A percentile compares a stretch with the other conserved stretches of the same genome.
These are phyloP conservation scores for Fagus sylvatica DNA, from an alignment of 306 rosid genomes.

Conservation along the genomic window DNA sequence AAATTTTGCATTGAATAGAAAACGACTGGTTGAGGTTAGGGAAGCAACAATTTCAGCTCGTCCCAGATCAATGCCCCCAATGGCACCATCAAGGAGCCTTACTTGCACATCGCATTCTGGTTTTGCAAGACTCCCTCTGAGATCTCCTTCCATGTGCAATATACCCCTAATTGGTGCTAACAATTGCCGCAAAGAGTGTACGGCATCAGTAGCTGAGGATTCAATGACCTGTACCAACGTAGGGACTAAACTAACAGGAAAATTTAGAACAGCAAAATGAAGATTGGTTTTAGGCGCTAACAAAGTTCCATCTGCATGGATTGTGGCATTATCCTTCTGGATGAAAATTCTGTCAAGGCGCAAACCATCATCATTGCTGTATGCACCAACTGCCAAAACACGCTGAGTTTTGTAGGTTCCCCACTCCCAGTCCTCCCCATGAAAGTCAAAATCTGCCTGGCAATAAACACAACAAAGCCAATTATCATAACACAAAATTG, in stretches of 20 bases:
- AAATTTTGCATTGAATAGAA: slow-evolving; percentile 89
- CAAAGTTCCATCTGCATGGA: slow-evolving; percentile 95
- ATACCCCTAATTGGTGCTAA: slow-evolving; percentile 79
- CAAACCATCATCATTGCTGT: slow-evolving; percentile 76
- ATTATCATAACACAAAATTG: slow-evolving; percentile 27
- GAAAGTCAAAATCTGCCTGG: slow-evolving; percentile 92
- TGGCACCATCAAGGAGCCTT: slow-evolving; percentile 90
- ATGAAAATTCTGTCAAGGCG: slow-evolving; percentile 68
- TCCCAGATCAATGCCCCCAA: slow-evolving; percentile 89
- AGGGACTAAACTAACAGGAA: slow-evolving; percentile 88
- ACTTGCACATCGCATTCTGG: slow-evolving; percentile 97
- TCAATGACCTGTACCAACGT: slow-evolving; percentile 76
- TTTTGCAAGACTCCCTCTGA: slow-evolving; percentile 83
- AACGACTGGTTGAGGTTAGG: slow-evolving; percentile 75
- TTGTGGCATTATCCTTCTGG: slow-evolving; percentile 87
- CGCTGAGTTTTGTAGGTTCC: slow-evolving; percentile 88
- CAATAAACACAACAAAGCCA: slow-evolving; percentile 28
- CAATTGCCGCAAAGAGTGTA: slow-evolving; percentile 67
- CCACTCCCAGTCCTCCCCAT: slow-evolving; percentile 98
- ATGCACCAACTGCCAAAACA: slow-evolving; percentile 79
- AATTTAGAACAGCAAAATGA: slow-evolving; percentile 89
- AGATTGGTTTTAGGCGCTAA: slow-evolving; percentile 85
- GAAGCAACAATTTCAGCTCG: slow-evolving; percentile 94
- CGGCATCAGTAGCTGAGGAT: slow-evolving; percentile 70
- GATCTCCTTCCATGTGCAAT: slow-evolving; percentile 99